Evolutionary conservation across 2,329 filamentous ascomycete genomes (phyloP).

Genomic region (Mycosphaerella sp.): DNA sequence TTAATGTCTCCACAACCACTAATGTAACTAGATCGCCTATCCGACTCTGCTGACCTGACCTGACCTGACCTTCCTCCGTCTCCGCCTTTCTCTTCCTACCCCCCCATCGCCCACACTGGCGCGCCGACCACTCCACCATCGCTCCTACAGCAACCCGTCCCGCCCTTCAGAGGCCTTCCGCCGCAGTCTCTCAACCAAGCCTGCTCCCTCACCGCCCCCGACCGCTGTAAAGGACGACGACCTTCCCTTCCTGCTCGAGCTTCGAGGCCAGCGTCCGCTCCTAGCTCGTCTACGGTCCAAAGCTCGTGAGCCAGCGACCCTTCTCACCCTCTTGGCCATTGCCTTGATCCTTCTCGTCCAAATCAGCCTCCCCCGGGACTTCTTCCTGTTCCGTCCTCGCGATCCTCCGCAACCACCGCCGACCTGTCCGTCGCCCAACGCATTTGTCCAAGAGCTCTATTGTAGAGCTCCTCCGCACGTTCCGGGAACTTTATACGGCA

Average conservation of each 20-base stretch:
- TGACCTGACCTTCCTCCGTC: not conserved
- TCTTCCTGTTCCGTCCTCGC: conserved; percentile 6
- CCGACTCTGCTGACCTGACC: too few relatives aligned
- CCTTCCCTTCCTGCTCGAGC: conserved; percentile 29
- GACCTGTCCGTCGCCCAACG: conserved; percentile 31
- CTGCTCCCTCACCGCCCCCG: conserved; percentile 1
- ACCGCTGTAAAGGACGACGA: conserved; percentile 16
- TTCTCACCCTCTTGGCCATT: conserved; percentile 14
- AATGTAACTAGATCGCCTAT: too few relatives aligned
- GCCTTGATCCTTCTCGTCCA: conserved; percentile 13
- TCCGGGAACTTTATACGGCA: conserved; percentile 26
- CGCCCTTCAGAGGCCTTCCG: conserved; percentile 17
- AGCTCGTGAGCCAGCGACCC: conserved; percentile 10
- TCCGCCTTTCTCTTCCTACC: not conserved
- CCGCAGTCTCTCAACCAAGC: conserved; percentile 16
- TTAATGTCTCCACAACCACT: too few relatives aligned
- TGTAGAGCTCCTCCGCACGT: conserved; percentile 29
- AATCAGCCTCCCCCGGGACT: conserved; percentile 11
- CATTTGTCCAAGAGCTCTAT: conserved; percentile 34
- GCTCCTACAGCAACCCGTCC: conserved; percentile 20
- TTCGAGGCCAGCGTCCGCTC: conserved; percentile 18
- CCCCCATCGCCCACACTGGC: conserved; percentile 11
- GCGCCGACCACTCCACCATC: conserved; percentile 12
- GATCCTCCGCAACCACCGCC: conserved; percentile 19
- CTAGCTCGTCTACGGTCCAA: conserved; percentile 11